Conservation (phyloP, 768 basidiomycete genomes). For the Amanita jacksonii region DNA sequence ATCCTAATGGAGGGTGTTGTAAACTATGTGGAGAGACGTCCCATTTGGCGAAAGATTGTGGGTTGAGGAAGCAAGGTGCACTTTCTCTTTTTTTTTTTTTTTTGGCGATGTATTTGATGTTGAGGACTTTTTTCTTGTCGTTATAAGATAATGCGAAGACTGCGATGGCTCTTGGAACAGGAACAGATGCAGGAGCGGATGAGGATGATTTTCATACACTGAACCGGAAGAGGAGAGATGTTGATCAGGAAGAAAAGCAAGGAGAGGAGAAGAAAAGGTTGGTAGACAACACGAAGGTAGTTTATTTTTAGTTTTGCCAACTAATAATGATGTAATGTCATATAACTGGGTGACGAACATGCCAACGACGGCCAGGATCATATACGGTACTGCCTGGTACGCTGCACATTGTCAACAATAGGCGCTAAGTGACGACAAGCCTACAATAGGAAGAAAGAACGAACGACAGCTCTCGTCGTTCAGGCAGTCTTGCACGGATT, state of each 20-base stretch:
- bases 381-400: constrained; percentile 58
- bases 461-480: constrained; percentile 57
- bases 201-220: constrained; percentile 92
- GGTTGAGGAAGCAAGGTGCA: constrained; percentile 48
- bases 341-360: constrained; percentile 5
- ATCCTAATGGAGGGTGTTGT: constrained; percentile 86
- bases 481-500: constrained; percentile 71
- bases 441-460: constrained; percentile 61
- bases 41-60: constrained; percentile 83
- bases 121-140: constrained; percentile 4
- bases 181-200: constrained; percentile 65
- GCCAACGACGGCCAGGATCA: constrained; percentile 30
- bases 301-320: too few relatives aligned
- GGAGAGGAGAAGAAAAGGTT: constrained; percentile 30
- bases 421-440: constrained; percentile 1
- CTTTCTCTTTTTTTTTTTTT: neutral
- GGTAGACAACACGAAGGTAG: too few relatives aligned
- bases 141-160: constrained; percentile 28
- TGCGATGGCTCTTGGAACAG: constrained; percentile 32
- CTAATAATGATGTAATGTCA: too few relatives aligned
- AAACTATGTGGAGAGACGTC: constrained; percentile 80
- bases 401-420: neutral
- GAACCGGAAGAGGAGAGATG: constrained; percentile 50
- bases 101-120: neutral
- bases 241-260: constrained; percentile 50